These are phyloP conservation scores for Mrakia gelida DNA, from an alignment of 768 basidiomycete species.

Conservation along the genomic window DNA sequence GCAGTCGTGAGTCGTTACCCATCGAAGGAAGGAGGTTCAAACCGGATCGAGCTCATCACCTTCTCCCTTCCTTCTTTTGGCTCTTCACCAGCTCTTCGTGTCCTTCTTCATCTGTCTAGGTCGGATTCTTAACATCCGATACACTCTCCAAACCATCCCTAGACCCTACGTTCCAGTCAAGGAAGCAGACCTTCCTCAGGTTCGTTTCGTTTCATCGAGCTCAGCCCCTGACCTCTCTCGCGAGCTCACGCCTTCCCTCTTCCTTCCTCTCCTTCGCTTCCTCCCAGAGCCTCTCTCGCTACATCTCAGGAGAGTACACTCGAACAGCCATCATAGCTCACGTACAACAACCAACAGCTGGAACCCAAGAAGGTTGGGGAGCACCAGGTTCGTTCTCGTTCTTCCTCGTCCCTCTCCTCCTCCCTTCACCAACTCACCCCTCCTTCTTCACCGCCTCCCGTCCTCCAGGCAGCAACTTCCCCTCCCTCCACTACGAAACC, in stretches of 20 bases:
- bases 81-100: constrained; percentile 16
- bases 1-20: constrained; percentile 37
- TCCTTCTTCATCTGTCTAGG: constrained; percentile 34
- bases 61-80: neutral
- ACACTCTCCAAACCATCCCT: constrained; percentile 42
- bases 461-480: neutral
- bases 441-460: neutral
- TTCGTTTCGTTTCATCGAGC: constrained; percentile 24
- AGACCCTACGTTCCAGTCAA: constrained; percentile 46
- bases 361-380: constrained; percentile 45
- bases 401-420: neutral
- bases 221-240: neutral
- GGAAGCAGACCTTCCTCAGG: constrained; percentile 41
- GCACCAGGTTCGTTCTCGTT: constrained; percentile 38
- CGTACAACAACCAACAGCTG: constrained; percentile 44
- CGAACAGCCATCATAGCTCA: constrained; percentile 44
- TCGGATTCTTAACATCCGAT: constrained; percentile 33
- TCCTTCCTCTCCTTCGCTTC: neutral
- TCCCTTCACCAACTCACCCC: neutral
- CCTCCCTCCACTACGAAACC: neutral
- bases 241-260: too few species aligned
- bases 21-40: neutral
- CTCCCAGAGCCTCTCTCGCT: neutral
- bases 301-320: constrained; percentile 40
- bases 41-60: neutral